A percentile compares a stretch with the other conserved stretches of the same genome.
These are phyloP conservation scores for Nowakowskiella sp. DNA, from an alignment of 192 early-diverging fungal genomes.

Conservation along the genomic window DNA sequence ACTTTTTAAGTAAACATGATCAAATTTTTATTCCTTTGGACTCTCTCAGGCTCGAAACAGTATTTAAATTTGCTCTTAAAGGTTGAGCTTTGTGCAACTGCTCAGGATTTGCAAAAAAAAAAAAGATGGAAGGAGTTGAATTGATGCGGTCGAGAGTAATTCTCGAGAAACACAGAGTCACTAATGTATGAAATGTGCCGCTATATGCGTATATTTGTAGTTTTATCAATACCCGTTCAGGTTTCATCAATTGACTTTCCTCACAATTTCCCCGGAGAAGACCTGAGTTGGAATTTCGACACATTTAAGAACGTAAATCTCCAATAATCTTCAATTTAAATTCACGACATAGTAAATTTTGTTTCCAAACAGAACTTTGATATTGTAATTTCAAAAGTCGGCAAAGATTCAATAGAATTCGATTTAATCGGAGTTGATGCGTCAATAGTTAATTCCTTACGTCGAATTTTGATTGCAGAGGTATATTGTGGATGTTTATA, in stretches of 20 bases:
- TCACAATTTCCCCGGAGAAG: conserved; percentile 54
- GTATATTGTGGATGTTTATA: conserved; percentile 31
- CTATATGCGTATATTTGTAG: not conserved
- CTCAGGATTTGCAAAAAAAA: too few species aligned
- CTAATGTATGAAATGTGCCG: not conserved
- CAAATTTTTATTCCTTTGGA: too few species aligned
- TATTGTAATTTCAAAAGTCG: conserved; percentile 58
- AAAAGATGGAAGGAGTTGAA: not conserved
- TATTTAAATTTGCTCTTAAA: too few species aligned
- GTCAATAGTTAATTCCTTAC: conserved; percentile 87
- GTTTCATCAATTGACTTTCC: conserved; percentile 75
- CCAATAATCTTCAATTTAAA: not conserved
- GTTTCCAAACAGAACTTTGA: conserved; percentile 52
- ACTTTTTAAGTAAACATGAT: too few species aligned
- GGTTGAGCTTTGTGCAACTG: too few species aligned
- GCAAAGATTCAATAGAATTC: conserved; percentile 82
- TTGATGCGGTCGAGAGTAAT: not conserved
- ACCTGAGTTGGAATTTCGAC: conserved; percentile 56
- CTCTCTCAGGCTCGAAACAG: too few species aligned
- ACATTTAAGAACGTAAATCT: conserved; percentile 60
- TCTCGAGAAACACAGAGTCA: not conserved
- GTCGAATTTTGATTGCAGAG: conserved; percentile 89
- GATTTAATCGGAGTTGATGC: conserved; percentile 91
- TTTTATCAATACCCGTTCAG: conserved; percentile 26
- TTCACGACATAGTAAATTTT: not conserved